phyloP scores from a whole-genome alignment of 192 early-diverging fungal species.

The Rhizophlyctis rosea region DNA sequence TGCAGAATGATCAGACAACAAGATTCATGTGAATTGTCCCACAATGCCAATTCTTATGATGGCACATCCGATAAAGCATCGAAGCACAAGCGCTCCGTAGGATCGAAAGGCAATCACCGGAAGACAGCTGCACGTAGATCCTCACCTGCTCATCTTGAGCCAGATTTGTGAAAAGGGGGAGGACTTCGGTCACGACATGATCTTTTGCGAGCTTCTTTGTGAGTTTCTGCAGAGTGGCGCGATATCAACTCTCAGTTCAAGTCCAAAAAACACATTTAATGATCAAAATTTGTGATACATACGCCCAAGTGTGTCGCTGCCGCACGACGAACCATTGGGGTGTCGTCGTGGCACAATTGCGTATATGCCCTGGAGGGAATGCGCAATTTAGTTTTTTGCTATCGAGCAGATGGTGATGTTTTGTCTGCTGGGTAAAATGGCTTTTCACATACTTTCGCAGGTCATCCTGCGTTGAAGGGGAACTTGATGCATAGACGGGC shows the following conservation, averaged over 20 bases:
- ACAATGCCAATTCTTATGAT: no score
- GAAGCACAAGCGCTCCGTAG: constrained; percentile 4
- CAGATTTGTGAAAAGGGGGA: constrained; percentile 83
- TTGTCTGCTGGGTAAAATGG: neutral
- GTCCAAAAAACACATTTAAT: neutral
- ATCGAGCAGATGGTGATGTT: no score
- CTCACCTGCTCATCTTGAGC: constrained; percentile 64
- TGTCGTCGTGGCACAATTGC: constrained; percentile 86
- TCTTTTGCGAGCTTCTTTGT: constrained; percentile 68
- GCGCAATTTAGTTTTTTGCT: no score
- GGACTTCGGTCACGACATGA: constrained; percentile 78
- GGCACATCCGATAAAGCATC: constrained; percentile 6
- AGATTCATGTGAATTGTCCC: no score
- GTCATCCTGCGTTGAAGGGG: constrained; percentile 76
- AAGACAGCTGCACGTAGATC: neutral
- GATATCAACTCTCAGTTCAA: constrained; percentile 4
- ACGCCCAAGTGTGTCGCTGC: constrained; percentile 81
- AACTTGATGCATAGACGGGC: constrained; percentile 69
- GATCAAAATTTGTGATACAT: neutral
- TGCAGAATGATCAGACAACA: neutral
- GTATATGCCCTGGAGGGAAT: constrained; percentile 74
- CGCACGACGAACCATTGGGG: constrained; percentile 97
- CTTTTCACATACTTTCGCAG: constrained; percentile 64
- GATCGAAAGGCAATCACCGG: neutral
- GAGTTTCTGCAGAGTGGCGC: constrained; percentile 52